Percentiles rank a stretch among this genome's conserved stretches.
These are phyloP conservation scores for Calvatia gigantea DNA, from an alignment of 768 basidiomycete genomes.

Conservation along the genomic window DNA sequence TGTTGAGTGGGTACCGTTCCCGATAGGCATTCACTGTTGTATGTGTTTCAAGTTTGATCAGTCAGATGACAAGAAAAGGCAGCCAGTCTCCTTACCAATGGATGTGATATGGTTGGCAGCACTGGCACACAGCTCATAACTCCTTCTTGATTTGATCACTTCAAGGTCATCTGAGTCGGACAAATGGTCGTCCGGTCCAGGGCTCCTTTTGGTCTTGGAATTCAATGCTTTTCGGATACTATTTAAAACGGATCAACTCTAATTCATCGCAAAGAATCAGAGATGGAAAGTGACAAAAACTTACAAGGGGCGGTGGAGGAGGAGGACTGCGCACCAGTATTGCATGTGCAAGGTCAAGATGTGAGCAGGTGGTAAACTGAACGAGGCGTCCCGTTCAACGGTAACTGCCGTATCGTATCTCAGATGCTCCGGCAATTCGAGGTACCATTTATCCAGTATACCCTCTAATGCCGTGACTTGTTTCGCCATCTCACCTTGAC, in stretches of 20 bases:
- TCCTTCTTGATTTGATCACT: slow-evolving; percentile 54
- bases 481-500: slow-evolving; percentile 43
- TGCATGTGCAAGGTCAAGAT: slow-evolving; percentile 79
- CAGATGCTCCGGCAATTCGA: slow-evolving; percentile 65
- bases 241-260: slow-evolving; percentile 8
- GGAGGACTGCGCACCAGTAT: slow-evolving; percentile 76
- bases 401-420: slow-evolving; percentile 49
- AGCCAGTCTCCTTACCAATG: slow-evolving; percentile 41
- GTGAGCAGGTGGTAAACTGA: slow-evolving; percentile 38
- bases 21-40: slow-evolving; percentile 59
- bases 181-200: slow-evolving; percentile 41
- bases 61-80: neutral
- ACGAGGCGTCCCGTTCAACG: slow-evolving; percentile 30
- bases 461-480: slow-evolving; percentile 50
- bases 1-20: slow-evolving; percentile 58
- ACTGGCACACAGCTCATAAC: slow-evolving; percentile 68
- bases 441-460: slow-evolving; percentile 69
- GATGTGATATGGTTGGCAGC: slow-evolving; percentile 80
- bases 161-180: slow-evolving; percentile 50
- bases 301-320: slow-evolving; percentile 80
- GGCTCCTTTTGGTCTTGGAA: slow-evolving; percentile 36
- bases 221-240: slow-evolving; percentile 40
- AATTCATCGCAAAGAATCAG: slow-evolving; percentile 2
- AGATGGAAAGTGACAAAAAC: slow-evolving; percentile 26
- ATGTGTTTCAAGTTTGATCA: slow-evolving; percentile 5